phyloP scores from a whole-genome alignment of 192 early-diverging fungal species.

The Entophlyctis luteolus region DNA sequence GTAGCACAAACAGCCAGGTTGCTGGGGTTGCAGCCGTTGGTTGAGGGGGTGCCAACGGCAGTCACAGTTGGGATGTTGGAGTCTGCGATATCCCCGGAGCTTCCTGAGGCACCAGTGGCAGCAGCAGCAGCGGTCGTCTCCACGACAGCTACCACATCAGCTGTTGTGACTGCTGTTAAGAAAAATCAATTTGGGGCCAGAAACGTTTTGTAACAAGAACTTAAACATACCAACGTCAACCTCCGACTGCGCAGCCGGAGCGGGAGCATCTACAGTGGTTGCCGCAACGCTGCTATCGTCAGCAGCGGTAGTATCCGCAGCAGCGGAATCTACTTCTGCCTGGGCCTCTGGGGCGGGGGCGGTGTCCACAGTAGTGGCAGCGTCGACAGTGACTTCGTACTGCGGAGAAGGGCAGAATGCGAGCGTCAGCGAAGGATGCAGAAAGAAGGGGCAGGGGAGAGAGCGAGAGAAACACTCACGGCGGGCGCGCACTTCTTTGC shows the following conservation, averaged over 20 bases:
- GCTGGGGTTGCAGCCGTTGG: not conserved
- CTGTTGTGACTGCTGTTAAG: too few relatives aligned
- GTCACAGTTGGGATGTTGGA: not conserved
- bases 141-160: too few relatives aligned
- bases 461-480: not conserved
- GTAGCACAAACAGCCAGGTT: not conserved
- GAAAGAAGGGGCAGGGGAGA: not conserved
- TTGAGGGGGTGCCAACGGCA: not conserved
- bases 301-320: not conserved
- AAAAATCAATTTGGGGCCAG: too few relatives aligned
- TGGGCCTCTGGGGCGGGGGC: conserved; percentile 1
- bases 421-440: not conserved
- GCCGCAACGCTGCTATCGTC: not conserved
- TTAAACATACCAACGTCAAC: too few relatives aligned
- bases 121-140: not conserved
- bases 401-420: not conserved
- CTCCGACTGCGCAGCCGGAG: too few relatives aligned
- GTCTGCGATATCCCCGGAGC: not conserved
- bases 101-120: not conserved
- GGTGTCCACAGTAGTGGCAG: not conserved
- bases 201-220: too few relatives aligned
- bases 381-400: not conserved
- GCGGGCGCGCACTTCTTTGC: not conserved
- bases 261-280: too few relatives aligned
- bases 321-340: not conserved